phyloP scores from a whole-genome alignment of 306 rosid genomes.

The Trifolium dubium region DNA sequence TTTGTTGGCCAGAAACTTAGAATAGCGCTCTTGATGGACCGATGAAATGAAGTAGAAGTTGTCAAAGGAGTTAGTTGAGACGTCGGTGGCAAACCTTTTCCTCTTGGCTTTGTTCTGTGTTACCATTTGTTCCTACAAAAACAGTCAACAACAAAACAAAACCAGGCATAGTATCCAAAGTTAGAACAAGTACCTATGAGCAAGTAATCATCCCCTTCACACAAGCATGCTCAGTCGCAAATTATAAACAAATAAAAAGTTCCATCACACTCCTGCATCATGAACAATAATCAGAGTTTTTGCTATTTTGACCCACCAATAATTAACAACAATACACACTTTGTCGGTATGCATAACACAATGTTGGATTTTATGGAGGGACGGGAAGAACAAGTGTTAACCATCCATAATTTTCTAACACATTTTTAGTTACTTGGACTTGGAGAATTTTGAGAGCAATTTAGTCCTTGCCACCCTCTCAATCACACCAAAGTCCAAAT shows the following conservation, averaged over 20 bases:
- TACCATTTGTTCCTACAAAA: background rate
- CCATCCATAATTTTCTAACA: no score
- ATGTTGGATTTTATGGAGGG: no score
- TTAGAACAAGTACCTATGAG: background rate
- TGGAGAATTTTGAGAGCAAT: no score
- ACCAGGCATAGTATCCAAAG: background rate
- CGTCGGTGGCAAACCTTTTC: background rate
- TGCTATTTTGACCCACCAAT: background rate
- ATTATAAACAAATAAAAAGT: background rate
- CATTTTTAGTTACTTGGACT: no score
- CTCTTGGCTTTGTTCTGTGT: background rate
- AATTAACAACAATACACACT: no score
- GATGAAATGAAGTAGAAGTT: background rate
- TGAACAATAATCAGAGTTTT: background rate
- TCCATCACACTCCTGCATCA: background rate
- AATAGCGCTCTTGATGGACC: conserved; percentile 1
- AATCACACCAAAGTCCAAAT: no score
- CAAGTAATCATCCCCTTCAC: background rate
- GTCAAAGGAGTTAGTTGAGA: background rate
- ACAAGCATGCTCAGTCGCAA: background rate
- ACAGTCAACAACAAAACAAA: background rate
- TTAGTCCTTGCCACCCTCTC: no score
- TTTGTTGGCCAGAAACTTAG: background rate
- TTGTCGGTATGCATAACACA: no score
- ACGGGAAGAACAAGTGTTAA: no score